Percentiles rank a stretch among this genome's conserved stretches.
Conservation (phyloP, 495 filamentous ascomycete genomes). For the Articulospora tetracladia region DNA sequence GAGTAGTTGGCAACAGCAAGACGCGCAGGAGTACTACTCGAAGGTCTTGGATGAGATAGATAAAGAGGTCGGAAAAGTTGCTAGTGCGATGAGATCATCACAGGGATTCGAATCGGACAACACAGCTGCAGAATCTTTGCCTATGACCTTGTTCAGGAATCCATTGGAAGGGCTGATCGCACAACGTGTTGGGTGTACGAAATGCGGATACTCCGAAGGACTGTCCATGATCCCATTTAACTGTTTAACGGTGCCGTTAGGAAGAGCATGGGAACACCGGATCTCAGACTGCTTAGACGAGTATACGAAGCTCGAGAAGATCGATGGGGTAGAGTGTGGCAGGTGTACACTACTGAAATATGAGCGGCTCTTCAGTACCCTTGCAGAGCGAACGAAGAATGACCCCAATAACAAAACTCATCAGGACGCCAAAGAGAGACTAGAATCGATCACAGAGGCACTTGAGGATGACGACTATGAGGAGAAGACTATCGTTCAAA, state of each 20-base stretch:
- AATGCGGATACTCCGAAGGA: constrained; percentile 82
- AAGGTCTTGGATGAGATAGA: constrained; percentile 86
- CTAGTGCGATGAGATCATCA: constrained; percentile 5
- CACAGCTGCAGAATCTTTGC: constrained; percentile 22
- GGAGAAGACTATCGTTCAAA: constrained; percentile 66
- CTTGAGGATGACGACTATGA: constrained; percentile 77
- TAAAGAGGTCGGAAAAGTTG: constrained; percentile 53
- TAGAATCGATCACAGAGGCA: constrained; percentile 61
- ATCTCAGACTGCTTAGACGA: constrained; percentile 77
- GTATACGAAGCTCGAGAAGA: constrained; percentile 78
- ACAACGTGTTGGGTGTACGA: constrained; percentile 83
- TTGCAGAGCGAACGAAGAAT: constrained; percentile 29
- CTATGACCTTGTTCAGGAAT: constrained; percentile 29
- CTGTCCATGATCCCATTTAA: constrained; percentile 89
- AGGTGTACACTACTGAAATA: constrained; percentile 76
- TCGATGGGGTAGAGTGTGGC: constrained; percentile 83
- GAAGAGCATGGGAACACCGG: constrained; percentile 50
- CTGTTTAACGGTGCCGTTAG: constrained; percentile 82
- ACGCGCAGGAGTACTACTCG: constrained; percentile 96
- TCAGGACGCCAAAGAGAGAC: constrained; percentile 35
- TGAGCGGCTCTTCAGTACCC: constrained; percentile 31
- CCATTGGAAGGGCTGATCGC: constrained; percentile 87
- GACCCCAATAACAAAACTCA: constrained; percentile 11
- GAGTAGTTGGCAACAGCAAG: constrained; percentile 94
- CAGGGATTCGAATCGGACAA: constrained; percentile 32